Percentiles rank a stretch among this genome's conserved stretches.
These are phyloP conservation scores for Phytophthora melonis DNA, from an alignment of 352 stramenopile genomes.

Conservation along the genomic window DNA sequence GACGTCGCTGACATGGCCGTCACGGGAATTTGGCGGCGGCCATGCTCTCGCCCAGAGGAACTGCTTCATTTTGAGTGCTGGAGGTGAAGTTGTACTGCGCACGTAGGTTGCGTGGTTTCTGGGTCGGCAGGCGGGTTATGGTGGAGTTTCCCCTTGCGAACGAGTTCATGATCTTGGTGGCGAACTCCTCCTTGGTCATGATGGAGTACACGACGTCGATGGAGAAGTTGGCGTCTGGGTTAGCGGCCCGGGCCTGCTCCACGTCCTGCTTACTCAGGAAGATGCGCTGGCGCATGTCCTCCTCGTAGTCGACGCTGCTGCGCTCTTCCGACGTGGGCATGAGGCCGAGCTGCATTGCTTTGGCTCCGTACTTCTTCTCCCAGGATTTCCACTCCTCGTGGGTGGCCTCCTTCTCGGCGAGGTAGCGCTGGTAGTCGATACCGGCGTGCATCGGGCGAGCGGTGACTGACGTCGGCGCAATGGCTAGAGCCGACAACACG, in stretches of 20 bases:
- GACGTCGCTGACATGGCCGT: constrained; percentile 25
- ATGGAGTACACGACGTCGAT: constrained; percentile 43
- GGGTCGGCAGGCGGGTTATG: background rate
- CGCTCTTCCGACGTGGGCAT: constrained; percentile 28
- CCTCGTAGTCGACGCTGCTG: constrained; percentile 33
- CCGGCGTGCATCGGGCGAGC: constrained; percentile 38
- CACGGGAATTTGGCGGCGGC: constrained; percentile 68
- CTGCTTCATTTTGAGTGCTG: background rate
- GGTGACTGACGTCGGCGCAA: constrained; percentile 2
- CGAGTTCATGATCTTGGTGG: constrained; percentile 32
- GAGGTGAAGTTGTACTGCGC: constrained; percentile 11
- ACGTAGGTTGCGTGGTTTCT: constrained; percentile 7
- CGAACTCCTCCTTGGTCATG: constrained; percentile 51
- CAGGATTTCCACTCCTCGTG: constrained; percentile 25
- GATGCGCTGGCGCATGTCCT: constrained; percentile 42
- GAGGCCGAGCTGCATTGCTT: constrained; percentile 13
- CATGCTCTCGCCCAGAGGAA: constrained; percentile 34
- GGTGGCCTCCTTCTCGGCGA: constrained; percentile 34
- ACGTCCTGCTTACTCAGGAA: constrained; percentile 39
- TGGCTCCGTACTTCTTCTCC: background rate
- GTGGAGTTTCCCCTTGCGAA: constrained; percentile 26
- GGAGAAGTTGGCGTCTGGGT: constrained; percentile 48
- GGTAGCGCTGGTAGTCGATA: constrained; percentile 47
- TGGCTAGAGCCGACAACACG: background rate
- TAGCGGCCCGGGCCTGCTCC: constrained; percentile 20